Conservation (phyloP, 352 stramenopile genomes). For the Pythium dissotocum region DNA sequence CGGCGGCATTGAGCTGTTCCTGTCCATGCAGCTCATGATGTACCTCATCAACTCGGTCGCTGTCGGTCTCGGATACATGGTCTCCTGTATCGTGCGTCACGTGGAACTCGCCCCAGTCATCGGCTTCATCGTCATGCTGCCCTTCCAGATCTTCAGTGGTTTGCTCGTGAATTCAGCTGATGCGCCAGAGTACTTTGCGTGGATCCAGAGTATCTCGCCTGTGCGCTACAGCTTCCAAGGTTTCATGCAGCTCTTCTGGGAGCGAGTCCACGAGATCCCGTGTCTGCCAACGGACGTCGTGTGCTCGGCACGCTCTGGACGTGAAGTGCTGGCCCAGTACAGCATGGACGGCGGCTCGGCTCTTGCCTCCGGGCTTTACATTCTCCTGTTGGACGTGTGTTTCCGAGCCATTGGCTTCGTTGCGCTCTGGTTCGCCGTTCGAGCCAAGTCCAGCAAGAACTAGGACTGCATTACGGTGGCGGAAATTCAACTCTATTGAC, state of each 20-base stretch:
- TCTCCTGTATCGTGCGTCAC: constrained; percentile 32
- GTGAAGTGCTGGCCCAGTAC: constrained; percentile 24
- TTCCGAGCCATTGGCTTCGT: constrained; percentile 21
- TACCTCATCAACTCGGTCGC: constrained; percentile 35
- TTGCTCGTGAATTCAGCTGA: constrained; percentile 47
- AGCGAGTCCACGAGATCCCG: constrained; percentile 1
- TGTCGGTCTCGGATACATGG: constrained; percentile 39
- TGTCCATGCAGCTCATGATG: constrained; percentile 36
- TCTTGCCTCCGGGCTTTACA: background rate
- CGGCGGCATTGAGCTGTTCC: constrained; percentile 31
- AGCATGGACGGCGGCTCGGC: constrained; percentile 10
- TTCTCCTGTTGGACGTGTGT: constrained; percentile 14
- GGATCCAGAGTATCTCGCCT: constrained; percentile 54
- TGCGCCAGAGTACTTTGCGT: constrained; percentile 43
- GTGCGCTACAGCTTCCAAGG: constrained; percentile 36
- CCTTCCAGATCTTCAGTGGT: constrained; percentile 47
- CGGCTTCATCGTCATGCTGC: constrained; percentile 44
- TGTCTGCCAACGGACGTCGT: constrained; percentile 8
- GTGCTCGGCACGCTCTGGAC: constrained; percentile 16
- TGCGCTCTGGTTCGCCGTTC: background rate
- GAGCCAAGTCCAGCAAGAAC: background rate
- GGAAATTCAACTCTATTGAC: too few species aligned
- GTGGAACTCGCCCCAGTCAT: constrained; percentile 47
- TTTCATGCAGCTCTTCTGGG: constrained; percentile 16
- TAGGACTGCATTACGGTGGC: background rate